These are phyloP conservation scores for Coffea canephora DNA, from an alignment of 257 asterid genomes.

Conservation along the genomic window DNA sequence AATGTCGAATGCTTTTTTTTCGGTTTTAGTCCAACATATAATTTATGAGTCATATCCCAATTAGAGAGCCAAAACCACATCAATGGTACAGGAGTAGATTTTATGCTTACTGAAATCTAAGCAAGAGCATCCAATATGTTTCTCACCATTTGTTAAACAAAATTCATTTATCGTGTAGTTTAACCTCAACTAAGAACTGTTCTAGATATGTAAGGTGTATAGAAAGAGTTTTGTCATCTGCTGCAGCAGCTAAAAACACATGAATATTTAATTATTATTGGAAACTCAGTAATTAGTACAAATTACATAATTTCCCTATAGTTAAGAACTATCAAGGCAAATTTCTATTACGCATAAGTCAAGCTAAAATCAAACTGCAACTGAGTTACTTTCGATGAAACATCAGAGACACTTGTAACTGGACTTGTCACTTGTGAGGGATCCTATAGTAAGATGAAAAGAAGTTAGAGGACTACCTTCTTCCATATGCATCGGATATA, in stretches of 20 bases:
- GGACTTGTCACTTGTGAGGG: neutral
- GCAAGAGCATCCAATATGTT: neutral
- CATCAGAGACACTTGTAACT: neutral
- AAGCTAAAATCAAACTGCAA: no score
- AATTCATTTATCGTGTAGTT: neutral
- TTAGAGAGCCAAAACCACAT: no score
- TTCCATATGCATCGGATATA: conserved; percentile 64
- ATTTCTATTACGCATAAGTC: no score
- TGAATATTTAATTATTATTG: neutral
- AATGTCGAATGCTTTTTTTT: no score
- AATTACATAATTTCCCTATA: no score
- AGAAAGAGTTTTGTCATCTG: neutral
- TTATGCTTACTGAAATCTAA: neutral
- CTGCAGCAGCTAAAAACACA: no score
- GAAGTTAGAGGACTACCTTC: conserved; percentile 43
- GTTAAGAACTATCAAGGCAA: neutral
- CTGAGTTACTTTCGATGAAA: neutral
- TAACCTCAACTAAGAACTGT: neutral
- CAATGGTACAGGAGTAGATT: no score
- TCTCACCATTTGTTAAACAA: neutral
- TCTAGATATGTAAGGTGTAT: neutral
- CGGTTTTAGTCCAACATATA: no score
- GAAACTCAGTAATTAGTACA: neutral
- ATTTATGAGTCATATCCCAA: no score
- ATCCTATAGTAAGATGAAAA: no score